A percentile compares a stretch with the other conserved stretches of the same genome.
These are phyloP conservation scores for Sporothrix brasiliensis DNA, from an alignment of 2,329 filamentous ascomycete genomes.

Conservation along the genomic window DNA sequence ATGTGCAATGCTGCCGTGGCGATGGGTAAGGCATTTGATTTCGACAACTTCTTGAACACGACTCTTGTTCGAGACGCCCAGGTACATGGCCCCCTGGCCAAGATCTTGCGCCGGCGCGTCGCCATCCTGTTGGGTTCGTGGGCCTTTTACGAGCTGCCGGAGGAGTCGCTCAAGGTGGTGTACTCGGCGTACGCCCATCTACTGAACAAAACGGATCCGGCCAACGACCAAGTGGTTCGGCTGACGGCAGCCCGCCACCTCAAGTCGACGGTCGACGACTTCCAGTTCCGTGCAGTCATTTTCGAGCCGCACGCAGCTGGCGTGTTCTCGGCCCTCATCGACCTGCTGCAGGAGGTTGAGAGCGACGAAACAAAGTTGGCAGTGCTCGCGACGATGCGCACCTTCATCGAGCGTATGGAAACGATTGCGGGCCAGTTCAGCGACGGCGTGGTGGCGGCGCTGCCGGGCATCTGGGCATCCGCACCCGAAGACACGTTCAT, in stretches of 20 bases:
- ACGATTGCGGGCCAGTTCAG: constrained; percentile 68
- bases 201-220: constrained; percentile 71
- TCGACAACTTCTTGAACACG: constrained; percentile 74
- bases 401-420: constrained; percentile 80
- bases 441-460: constrained; percentile 76
- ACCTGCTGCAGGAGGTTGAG: constrained; percentile 76
- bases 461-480: constrained; percentile 82
- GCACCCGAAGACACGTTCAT: constrained; percentile 81
- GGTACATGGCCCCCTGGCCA: constrained; percentile 62
- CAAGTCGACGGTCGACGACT: constrained; percentile 77
- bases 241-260: constrained; percentile 89
- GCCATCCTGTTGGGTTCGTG: constrained; percentile 89
- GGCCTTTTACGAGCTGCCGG: constrained; percentile 75
- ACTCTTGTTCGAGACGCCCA: constrained; percentile 81
- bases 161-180: constrained; percentile 69
- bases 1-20: constrained; percentile 83
- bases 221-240: constrained; percentile 89
- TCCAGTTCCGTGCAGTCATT: constrained; percentile 72
- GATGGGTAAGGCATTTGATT: constrained; percentile 75
- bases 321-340: constrained; percentile 72
- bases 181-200: constrained; percentile 91
- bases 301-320: constrained; percentile 79
- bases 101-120: constrained; percentile 82
- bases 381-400: constrained; percentile 81
- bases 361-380: constrained; percentile 88